Evolutionary conservation across 1,139 yeast species (phyloP).

Genomic region (Kazachstania sp.): DNA sequence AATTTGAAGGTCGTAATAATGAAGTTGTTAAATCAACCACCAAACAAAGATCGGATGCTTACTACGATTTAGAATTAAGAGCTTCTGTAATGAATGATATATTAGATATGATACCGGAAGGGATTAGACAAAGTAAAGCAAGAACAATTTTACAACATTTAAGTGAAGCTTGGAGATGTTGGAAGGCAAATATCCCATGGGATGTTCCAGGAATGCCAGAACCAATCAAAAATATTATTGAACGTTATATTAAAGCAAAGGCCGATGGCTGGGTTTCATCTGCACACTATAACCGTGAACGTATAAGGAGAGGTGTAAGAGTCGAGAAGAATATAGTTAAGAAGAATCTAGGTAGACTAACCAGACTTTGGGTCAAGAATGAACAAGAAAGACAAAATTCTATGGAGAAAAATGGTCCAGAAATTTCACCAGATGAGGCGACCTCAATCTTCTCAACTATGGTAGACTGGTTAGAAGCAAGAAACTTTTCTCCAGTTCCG

Average conservation of each 20-base stretch:
- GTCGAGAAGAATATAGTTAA: conserved; percentile 92
- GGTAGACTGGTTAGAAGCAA: conserved; percentile 88
- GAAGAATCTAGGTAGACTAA: conserved; percentile 84
- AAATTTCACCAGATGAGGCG: conserved; percentile 78
- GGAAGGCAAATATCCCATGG: conserved; percentile 99
- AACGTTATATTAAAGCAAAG: conserved; percentile 84
- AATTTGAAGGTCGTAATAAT: conserved; percentile 92
- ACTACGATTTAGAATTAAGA: conserved; percentile 85
- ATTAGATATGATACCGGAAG: conserved; percentile 94
- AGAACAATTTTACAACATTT: conserved; percentile 85
- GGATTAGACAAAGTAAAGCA: conserved; percentile 78
- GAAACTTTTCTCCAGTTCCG: conserved; percentile 81
- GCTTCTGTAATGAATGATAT: conserved; percentile 95
- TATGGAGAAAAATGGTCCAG: conserved; percentile 83
- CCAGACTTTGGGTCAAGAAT: conserved; percentile 84
- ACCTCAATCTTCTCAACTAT: conserved; percentile 76
- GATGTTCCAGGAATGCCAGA: conserved; percentile 93
- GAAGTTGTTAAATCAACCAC: conserved; percentile 92
- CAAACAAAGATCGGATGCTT: conserved; percentile 90
- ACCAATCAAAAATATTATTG: conserved; percentile 78
- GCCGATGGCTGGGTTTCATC: conserved; percentile 97
- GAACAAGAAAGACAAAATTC: conserved; percentile 84
- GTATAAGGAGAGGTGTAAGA: conserved; percentile 78
- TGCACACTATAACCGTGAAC: conserved; percentile 85
- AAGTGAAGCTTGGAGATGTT: conserved; percentile 98